Evolutionary conservation across 148 eudicot genomes (phyloP), one percentile per base, ranked within the genome.

Genomic region (Hydrangea macrophylla): DNA sequence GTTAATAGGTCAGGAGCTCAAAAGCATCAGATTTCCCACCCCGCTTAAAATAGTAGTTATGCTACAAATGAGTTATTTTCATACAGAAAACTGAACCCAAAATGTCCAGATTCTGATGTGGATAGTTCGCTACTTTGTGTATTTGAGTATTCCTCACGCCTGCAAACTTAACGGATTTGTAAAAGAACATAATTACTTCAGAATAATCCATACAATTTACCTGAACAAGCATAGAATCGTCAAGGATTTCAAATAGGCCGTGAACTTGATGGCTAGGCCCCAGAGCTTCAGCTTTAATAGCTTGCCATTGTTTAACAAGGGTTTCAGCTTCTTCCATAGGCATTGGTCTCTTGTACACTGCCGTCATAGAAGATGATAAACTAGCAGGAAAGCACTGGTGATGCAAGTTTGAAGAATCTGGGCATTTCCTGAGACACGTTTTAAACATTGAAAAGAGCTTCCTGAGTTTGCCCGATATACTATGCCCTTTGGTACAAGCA

Each of bases 291-390:
- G 99, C 97, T 80, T 94, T 94, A 59, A 84, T 80, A 50, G 62
- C 62, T 84, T 94, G 99, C 99, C 99, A 94, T 78, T 83, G 88
- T 83, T 88, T 88, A 68, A 94, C 96, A 79, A 94, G 96, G 62
- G 79, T 75, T 80, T 90, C 99, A 78, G 99, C 99, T 75, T 90
- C 99, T 83, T 88, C 89, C 35, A 84, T 58, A 65, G 90, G 76
- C 99, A 94, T 90, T 54, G 77, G 78, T 45, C 67, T 79, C 67
- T 73, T 75, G 64, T 63, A 70, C 63, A 70, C 67, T 50, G 74
- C 74, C 68, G 76, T 75, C 40, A 30, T 45, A 51, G 92, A 84
- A 68, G 94, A 83, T 31, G 86, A 74, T 56, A 78, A 69, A 68
- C 83, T 84, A 69, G 90, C 76, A 68, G 76, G 55, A 69, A 76